A percentile compares a stretch with the other conserved stretches of the same genome.
Evolutionary conservation across 2,329 filamentous ascomycete species (phyloP).

Genomic region (Fusarium nematophilum): DNA sequence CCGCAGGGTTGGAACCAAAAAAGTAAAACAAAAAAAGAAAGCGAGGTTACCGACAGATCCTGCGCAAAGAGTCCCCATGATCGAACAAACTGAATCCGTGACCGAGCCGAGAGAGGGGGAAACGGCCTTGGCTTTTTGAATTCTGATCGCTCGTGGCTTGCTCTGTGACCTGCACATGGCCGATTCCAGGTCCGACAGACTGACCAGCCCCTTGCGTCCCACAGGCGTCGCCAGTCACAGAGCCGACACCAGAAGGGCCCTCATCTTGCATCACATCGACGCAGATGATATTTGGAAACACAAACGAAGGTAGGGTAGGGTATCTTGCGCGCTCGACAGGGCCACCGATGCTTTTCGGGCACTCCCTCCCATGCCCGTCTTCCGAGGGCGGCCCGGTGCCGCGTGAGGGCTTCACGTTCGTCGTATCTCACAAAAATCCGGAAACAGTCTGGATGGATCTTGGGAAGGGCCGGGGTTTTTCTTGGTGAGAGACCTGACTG

Average conservation of each 20-base stretch:
- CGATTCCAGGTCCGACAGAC: constrained; percentile 11
- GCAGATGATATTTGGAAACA: constrained; percentile 18
- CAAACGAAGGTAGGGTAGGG: constrained; percentile 9
- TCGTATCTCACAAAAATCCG: constrained; percentile 41
- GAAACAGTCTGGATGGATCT: constrained; percentile 17
- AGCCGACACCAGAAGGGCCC: constrained; percentile 15
- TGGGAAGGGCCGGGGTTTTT: constrained; percentile 15
- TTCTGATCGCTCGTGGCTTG: not conserved
- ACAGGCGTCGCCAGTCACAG: constrained; percentile 11
- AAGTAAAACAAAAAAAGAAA: constrained; percentile 8
- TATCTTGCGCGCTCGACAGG: not conserved
- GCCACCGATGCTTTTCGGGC: constrained; percentile 39
- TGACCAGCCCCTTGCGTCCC: constrained; percentile 36
- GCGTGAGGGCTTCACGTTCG: constrained; percentile 13
- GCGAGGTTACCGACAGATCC: not conserved
- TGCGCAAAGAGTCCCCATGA: not conserved
- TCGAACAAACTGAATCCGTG: constrained; percentile 14
- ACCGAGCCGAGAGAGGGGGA: constrained; percentile 2
- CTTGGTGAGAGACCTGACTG: constrained; percentile 12
- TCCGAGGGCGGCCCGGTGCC: constrained; percentile 2
- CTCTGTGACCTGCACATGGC: constrained; percentile 10
- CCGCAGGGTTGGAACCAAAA: constrained; percentile 11
- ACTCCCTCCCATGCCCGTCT: constrained; percentile 26
- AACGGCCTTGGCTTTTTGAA: not conserved
- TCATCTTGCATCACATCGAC: constrained; percentile 37